phyloP scores from a whole-genome alignment of 352 stramenopile species.

The Ophiocytium majus region DNA sequence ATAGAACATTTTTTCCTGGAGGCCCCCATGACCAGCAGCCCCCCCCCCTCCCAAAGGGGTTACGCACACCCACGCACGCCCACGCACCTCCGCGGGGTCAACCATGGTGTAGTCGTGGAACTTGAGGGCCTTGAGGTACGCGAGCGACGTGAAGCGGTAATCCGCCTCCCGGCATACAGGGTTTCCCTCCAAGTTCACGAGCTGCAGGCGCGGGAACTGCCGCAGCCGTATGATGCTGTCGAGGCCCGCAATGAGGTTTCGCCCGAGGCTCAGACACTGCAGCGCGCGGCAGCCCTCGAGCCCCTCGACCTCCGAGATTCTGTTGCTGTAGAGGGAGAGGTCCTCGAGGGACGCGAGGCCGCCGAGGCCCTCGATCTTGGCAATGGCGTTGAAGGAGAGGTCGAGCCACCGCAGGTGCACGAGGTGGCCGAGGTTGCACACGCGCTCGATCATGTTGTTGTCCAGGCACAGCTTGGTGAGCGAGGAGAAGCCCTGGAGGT shows the following conservation, averaged over 20 bases:
- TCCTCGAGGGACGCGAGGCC: constrained; percentile 81
- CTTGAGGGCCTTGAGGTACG: constrained; percentile 83
- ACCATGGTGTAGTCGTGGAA: constrained; percentile 88
- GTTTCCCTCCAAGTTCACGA: constrained; percentile 85
- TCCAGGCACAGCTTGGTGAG: constrained; percentile 86
- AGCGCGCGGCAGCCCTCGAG: constrained; percentile 79
- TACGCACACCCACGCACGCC: no score
- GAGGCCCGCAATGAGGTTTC: constrained; percentile 82
- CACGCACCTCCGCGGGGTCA: constrained; percentile 65
- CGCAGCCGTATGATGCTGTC: constrained; percentile 65
- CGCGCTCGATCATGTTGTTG: constrained; percentile 88
- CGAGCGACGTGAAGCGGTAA: constrained; percentile 82
- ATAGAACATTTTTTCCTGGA: no score
- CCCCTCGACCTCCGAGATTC: constrained; percentile 83
- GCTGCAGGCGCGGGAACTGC: constrained; percentile 66
- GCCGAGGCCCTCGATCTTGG: constrained; percentile 80
- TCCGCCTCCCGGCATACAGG: constrained; percentile 82
- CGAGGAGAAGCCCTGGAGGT: constrained; percentile 79
- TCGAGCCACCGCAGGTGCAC: constrained; percentile 82
- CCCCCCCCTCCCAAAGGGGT: no score
- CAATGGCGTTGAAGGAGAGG: constrained; percentile 90
- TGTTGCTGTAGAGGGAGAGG: constrained; percentile 85
- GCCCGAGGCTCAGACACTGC: constrained; percentile 84
- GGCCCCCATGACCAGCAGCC: no score
- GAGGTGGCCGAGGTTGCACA: constrained; percentile 61